Evolutionary conservation across 2,329 filamentous ascomycete species (phyloP), one percentile per base, ranked within the genome.

Genomic region (Epichloe glyceriae): DNA sequence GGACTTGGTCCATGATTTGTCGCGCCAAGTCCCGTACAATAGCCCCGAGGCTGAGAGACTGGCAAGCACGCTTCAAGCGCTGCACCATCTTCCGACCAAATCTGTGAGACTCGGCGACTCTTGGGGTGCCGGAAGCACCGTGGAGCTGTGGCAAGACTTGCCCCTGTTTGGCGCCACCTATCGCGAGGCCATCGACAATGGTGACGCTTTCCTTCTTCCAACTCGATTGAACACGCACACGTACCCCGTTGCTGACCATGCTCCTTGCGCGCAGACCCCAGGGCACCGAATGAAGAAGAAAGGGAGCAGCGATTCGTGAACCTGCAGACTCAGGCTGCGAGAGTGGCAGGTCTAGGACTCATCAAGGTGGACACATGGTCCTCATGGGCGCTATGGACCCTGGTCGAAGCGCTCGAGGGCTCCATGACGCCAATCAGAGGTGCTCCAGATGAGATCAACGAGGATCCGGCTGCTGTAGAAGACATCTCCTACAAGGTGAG

Each of bases 1-100:
- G 58, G 56, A 59, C 33, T 54, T 60, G 2, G 15, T 60, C 11
- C 58, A 59, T 30, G 49, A 55, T 4, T 45, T 60, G 15, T 41
- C 54, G 17, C 54, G 56, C n/a, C 56, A 58, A 38, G 11, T 59
- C 35, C 55, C 57, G 11, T 50, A 55, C 40, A 47, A 57, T 30
- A 52, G 51, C 30, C 35, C 37, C 2, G 50, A 55, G 39, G 57
- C 60, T 14, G 53, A 57, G 15, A 51, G 20, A 6, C 41, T 58
- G 3, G 51, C 45, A 4, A 52, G 35, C 0, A 22, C 52, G 5
- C 20, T 57, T 20, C 47, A 54, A 35, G 50, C 43, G 3, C 52
- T 57, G 5, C 15, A 50, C 3, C 15, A 49, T 7, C 38, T 54
- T 2, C 53, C 52, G n/a, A 15, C 46, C 3, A 49, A 40, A 41